Evolutionary conservation across 768 basidiomycete species (phyloP).

Genomic region (Rhodotorula babjevae): DNA sequence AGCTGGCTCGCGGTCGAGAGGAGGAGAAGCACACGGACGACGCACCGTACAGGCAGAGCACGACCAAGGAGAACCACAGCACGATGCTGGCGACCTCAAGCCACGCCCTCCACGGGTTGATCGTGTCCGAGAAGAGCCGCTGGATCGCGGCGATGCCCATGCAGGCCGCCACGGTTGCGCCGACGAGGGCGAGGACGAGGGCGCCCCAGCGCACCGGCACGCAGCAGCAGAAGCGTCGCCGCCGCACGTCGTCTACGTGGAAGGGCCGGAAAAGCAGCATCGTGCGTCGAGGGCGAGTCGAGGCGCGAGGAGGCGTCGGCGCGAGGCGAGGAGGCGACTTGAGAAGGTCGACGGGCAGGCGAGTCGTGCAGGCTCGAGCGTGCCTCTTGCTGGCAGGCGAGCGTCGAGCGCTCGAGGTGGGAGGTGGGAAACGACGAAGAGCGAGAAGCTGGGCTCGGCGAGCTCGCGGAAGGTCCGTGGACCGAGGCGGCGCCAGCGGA

Average conservation of each 20-base stretch:
- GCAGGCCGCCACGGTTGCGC: background rate
- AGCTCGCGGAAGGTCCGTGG: no score
- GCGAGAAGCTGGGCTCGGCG: no score
- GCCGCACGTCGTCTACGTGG: background rate
- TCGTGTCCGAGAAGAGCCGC: background rate
- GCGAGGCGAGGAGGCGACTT: background rate
- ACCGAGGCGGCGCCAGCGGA: no score
- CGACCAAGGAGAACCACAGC: background rate
- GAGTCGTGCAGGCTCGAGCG: no score
- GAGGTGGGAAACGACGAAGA: no score
- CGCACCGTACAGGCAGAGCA: constrained; percentile 9
- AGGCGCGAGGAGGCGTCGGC: background rate
- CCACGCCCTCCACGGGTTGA: background rate
- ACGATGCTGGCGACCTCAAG: background rate
- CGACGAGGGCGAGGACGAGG: background rate
- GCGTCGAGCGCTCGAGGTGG: no score
- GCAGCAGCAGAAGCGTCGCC: constrained; percentile 8
- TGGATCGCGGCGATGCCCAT: background rate
- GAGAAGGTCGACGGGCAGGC: background rate
- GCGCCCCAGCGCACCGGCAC: background rate
- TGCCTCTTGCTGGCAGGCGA: no score
- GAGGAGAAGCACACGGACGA: background rate
- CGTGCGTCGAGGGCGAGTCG: background rate
- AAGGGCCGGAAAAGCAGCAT: background rate
- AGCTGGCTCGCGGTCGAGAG: background rate